A percentile compares a stretch with the other conserved stretches of the same genome.
These are phyloP conservation scores for Corchorus capsularis DNA, from an alignment of 345 rosid species.

Conservation along the genomic window DNA sequence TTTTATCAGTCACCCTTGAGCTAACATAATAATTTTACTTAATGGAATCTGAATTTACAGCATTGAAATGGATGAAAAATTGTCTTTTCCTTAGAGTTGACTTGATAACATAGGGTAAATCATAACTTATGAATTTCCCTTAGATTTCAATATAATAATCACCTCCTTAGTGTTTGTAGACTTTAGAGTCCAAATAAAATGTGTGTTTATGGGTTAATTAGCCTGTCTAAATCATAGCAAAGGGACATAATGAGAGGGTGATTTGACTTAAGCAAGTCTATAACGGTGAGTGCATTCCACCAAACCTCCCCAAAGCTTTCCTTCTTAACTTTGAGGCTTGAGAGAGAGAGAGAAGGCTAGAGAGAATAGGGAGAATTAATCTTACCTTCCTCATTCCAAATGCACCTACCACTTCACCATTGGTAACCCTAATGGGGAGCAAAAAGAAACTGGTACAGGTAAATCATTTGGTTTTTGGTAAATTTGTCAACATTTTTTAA, in stretches of 20 bases:
- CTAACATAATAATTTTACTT: background rate
- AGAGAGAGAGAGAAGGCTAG: background rate
- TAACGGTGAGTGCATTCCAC: constrained; percentile 14
- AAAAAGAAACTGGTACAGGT: background rate
- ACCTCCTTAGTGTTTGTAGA: background rate
- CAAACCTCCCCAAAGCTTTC: constrained; percentile 8
- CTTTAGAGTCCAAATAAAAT: background rate
- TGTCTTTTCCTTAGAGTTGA: background rate
- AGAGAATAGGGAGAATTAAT: background rate
- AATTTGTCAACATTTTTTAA: background rate
- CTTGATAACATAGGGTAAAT: background rate
- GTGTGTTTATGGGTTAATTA: constrained; percentile 8
- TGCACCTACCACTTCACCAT: constrained; percentile 1
- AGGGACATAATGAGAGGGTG: constrained; percentile 17
- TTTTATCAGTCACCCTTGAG: background rate
- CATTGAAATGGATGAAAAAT: background rate
- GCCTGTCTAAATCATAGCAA: constrained; percentile 12
- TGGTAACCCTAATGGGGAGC: constrained; percentile 18
- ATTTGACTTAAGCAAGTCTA: constrained; percentile 10
- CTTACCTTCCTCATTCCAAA: constrained; percentile 2
- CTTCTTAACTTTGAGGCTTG: background rate
- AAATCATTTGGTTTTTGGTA: background rate
- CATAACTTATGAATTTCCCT: background rate
- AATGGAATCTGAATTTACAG: background rate
- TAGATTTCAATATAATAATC: background rate